Base-by-base conservation (phyloP, 331 rosid species). In the Prunus yedoensis region DNA sequence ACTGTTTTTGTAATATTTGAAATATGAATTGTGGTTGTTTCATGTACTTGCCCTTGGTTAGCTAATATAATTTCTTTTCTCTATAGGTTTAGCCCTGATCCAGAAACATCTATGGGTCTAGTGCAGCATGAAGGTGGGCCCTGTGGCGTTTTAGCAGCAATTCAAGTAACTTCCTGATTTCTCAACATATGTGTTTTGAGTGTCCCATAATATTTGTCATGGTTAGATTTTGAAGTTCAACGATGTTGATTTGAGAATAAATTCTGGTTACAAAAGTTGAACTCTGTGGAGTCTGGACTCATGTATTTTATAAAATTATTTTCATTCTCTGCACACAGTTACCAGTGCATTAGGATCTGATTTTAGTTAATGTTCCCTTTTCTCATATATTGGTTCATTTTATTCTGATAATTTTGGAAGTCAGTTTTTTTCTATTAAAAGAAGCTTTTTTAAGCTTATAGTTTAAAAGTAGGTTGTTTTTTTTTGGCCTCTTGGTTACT, bases 41-140 rank as follows among this genome's bases (percentile, higher is more conserved):
- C 68, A 43, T 50, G 13, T 25, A n/a, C 46, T 60, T 77, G 62
- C 68, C 83, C 66, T 66, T 56, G 64, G 57, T 78, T 78, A 71
- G 76, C 85, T 87, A 74, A 83, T 82, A 45, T 76, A 77, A 72
- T 73, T 68, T 72, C 43, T 77, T 77, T 73, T 84, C 57, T 61
- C 43, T 82, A 57, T 73, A 94, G 99, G 89, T 94, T 92, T 89
- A 94, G 97, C 90, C 81, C 94, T 83, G 99, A 94, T 88, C 93
- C 91, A 75, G 96, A 80, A 85, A 94, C 99, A 75, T 87, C 90
- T 54, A 92, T 92, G 90, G 99, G 99, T 71, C 87, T 95, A 71
- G 97, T 92, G 90, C 99, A 94, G 89, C 96, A 92, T 88, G 97
- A 94, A 94, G 99, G 99, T 62, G 97, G 99, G 78, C 99, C 99